phyloP scores from a whole-genome alignment of 345 rosid species.

The Aegle marmelos region DNA sequence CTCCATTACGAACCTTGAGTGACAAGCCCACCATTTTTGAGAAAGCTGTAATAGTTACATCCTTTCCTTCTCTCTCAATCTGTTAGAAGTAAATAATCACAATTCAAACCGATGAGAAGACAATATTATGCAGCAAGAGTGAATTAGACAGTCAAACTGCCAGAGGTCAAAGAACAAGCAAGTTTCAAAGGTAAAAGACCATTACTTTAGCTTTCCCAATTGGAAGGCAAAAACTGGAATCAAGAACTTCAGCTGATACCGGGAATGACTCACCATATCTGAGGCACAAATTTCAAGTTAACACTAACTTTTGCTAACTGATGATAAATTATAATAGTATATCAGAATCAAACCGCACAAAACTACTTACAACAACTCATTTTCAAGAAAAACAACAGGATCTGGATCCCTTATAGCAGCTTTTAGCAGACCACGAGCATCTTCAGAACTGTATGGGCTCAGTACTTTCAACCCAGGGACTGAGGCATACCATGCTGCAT shows the following conservation, averaged over 20 bases:
- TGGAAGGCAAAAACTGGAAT: slow-evolving; percentile 92
- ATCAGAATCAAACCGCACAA: neutral
- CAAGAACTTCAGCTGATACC: slow-evolving; percentile 81
- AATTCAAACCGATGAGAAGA: neutral
- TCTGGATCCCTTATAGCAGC: slow-evolving; percentile 98
- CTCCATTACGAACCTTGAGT: slow-evolving; percentile 59
- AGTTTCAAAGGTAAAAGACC: neutral
- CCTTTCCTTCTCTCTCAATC: slow-evolving; percentile 93
- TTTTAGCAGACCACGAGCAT: slow-evolving; percentile 86
- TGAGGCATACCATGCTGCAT: slow-evolving; percentile 87
- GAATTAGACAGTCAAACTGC: neutral
- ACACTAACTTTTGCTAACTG: neutral
- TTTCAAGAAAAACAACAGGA: slow-evolving; percentile 94
- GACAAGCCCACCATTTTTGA: slow-evolving; percentile 86
- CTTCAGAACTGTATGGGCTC: slow-evolving; percentile 82
- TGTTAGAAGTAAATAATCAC: slow-evolving; percentile 27
- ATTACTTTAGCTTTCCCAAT: slow-evolving; percentile 93
- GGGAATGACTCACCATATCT: slow-evolving; percentile 95
- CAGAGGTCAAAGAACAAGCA: slow-evolving; percentile 11
- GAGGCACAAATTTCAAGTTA: slow-evolving; percentile 17
- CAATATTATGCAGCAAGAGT: neutral
- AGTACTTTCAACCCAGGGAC: slow-evolving; percentile 91
- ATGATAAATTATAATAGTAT: neutral
- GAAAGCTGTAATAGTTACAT: slow-evolving; percentile 78
- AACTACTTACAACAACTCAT: slow-evolving; percentile 78